A percentile compares a stretch with the other conserved stretches of the same genome.
phyloP scores from a whole-genome alignment of 306 rosid species.

The Styphnolobium japonicum region DNA sequence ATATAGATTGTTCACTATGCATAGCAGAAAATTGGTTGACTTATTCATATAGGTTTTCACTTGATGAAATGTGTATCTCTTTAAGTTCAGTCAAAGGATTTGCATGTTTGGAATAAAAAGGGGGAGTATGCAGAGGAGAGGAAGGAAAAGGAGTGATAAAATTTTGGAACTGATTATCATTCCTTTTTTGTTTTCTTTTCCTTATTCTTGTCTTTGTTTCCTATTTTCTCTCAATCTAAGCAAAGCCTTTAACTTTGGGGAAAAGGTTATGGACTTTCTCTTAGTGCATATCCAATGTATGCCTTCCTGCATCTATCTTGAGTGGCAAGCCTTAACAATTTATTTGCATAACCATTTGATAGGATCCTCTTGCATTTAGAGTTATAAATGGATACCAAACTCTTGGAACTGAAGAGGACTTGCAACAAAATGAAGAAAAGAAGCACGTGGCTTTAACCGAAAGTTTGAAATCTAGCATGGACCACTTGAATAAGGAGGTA shows the following conservation, averaged over 20 bases:
- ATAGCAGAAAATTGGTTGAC: not conserved
- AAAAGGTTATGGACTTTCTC: not conserved
- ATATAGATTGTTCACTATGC: not conserved
- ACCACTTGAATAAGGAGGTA: conserved; percentile 77
- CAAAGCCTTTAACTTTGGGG: not conserved
- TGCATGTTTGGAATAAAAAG: not conserved
- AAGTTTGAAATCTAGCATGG: conserved; percentile 80
- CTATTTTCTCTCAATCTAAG: conserved; percentile 3
- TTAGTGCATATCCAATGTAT: not conserved
- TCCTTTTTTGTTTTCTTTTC: not conserved
- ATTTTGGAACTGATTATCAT: not conserved
- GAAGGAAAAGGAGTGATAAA: not conserved
- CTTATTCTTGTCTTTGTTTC: conserved; percentile 7
- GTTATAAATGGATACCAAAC: conserved; percentile 39
- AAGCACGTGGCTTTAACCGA: conserved; percentile 53
- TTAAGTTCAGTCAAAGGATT: not conserved
- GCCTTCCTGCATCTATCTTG: conserved; percentile 14
- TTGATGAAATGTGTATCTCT: not conserved
- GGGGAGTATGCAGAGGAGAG: not conserved
- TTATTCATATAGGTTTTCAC: not conserved
- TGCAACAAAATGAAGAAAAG: conserved; percentile 46
- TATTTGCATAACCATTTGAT: conserved; percentile 29
- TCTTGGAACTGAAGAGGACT: conserved; percentile 42
- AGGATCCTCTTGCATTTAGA: conserved; percentile 54
- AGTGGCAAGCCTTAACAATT: conserved; percentile 24